Conservation (phyloP, 2,329 filamentous ascomycete species). For the Diaporthe sp. region DNA sequence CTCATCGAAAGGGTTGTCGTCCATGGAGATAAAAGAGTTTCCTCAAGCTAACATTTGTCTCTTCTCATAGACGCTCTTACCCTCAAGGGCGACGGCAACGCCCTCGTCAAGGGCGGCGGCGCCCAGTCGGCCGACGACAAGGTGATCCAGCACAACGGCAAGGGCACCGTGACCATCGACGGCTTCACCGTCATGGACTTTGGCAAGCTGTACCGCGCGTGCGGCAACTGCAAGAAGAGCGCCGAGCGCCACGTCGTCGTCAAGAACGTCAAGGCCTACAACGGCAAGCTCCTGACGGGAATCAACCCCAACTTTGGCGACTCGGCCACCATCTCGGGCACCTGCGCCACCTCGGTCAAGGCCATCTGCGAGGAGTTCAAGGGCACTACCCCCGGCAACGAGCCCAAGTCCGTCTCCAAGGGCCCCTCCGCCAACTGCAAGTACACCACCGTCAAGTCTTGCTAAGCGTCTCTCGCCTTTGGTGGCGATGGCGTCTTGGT, state of each 20-base stretch:
- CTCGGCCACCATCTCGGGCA: slow-evolving; percentile 44
- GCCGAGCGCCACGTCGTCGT: slow-evolving; percentile 61
- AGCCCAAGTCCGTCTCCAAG: slow-evolving; percentile 39
- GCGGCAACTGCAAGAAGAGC: slow-evolving; percentile 57
- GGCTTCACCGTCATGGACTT: slow-evolving; percentile 61
- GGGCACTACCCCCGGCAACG: slow-evolving; percentile 41
- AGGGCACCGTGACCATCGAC: slow-evolving; percentile 50
- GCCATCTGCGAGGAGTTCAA: slow-evolving; percentile 41
- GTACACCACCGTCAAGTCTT: slow-evolving; percentile 17
- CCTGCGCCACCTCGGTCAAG: slow-evolving; percentile 40
- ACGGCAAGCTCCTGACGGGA: slow-evolving; percentile 35
- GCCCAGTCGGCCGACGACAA: slow-evolving; percentile 55
- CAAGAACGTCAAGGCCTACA: slow-evolving; percentile 54
- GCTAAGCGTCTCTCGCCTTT: neutral
- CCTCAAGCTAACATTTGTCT: neutral
- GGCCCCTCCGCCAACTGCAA: slow-evolving; percentile 38
- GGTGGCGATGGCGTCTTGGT: neutral
- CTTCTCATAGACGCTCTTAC: slow-evolving; percentile 49
- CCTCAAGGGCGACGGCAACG: slow-evolving; percentile 52
- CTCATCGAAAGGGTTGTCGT: neutral
- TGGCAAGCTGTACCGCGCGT: slow-evolving; percentile 64
- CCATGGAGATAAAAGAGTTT: neutral
- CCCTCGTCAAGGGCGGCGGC: slow-evolving; percentile 55
- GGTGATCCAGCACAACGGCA: slow-evolving; percentile 55
- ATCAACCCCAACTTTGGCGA: slow-evolving; percentile 47